Evolutionary conservation across 768 basidiomycete genomes (phyloP), one percentile per base, ranked within the genome.

Genomic region (Phaeotremella skinneri): DNA sequence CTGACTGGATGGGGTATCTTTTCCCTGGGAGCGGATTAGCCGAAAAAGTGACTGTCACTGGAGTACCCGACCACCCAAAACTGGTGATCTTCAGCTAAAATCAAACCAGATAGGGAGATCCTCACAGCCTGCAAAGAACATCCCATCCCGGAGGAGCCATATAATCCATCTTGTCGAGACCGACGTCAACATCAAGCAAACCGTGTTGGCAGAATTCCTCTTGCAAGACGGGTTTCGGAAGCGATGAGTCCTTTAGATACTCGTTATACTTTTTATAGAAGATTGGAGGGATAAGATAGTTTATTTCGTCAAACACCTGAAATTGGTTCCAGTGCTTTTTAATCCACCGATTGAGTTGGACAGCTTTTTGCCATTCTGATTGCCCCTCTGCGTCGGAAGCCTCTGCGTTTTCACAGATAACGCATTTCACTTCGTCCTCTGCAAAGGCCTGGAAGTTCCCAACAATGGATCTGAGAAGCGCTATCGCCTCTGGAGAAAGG

Each of bases 141-240:
- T 56, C 23, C 69, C 69, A 71, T 9, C 64, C 62, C 30, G 27
- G 30, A 23, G 51, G 26, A 14, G 58, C 45, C 4, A 69, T 4
- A 25, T 49, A 53, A 21, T 49, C 16, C 2, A 45, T 20, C 13
- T 42, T 7, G 16, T 62, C 59, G 52, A 51, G 64, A 49, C 48
- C 32, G 0, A 66, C 68, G 60, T 73, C 71, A 13, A 56, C 58
- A 39, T 59, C 62, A 14, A 70, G 17, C 26, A 23, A 16, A 13
- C 68, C 68, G 49, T 73, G 71, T 29, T 50, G 25, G 34, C 71
- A 73, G 4, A 64, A 13, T 2, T 39, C 55, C 29, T 41, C 30
- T 1, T 59, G 27, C 29, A 63, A 39, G 0, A 34, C 29, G 2
- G 67, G 70, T 29, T 49, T 39, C 16, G 20, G 32, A 14, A 26